Evolutionary conservation across 148 eudicot species (phyloP), one percentile per base, ranked within the genome.

Genomic region (Chenopodium album): DNA sequence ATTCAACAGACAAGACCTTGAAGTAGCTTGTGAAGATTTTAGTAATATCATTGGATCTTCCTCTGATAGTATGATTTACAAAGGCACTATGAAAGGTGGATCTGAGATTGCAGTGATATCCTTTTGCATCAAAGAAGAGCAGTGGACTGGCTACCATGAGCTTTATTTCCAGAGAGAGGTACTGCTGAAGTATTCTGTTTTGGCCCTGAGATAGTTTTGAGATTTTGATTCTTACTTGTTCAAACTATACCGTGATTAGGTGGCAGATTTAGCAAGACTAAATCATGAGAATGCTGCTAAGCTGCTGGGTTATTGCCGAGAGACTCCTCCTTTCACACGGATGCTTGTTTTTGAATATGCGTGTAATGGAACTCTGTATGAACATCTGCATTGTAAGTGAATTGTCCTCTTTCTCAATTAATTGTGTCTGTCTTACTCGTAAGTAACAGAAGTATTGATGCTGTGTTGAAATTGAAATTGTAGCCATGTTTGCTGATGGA

Each of bases 11-110:
- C 93, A 91, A 85, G 98, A 92, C 62, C 99, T 97, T 31, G 99
- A 97, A 88, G 93, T 94, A 71, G 99, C 99, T 13, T 97, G 98
- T 83, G 99, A 97, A 91, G 99, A 97, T 87, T 97, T 97, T 82
- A 97, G 99, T 86, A 97, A 97, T 84, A 92, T 97, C 46, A 94
- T 97, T 48, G 98, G 99, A 68, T 91, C 98, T 52, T 97, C 97
- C 48, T 84, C 91, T 13, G 98, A 97, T 74, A 94, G 98, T 86
- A 75, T 88, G 71, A 91, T 97, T 50, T 94, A 97, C 84, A 97
- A 97, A 85, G 99, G 99, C 75, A 97, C 59, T 75, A 76, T 91
- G 82, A 97, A 97, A 85, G 97, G 91, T 72, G 99, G 98, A 67
- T 90, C 98, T 19, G 98, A 97, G 87, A 92, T 94, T 73, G 99